Conservation (phyloP, 2,329 filamentous ascomycete species). For the Scortechinia acanthostroma region DNA sequence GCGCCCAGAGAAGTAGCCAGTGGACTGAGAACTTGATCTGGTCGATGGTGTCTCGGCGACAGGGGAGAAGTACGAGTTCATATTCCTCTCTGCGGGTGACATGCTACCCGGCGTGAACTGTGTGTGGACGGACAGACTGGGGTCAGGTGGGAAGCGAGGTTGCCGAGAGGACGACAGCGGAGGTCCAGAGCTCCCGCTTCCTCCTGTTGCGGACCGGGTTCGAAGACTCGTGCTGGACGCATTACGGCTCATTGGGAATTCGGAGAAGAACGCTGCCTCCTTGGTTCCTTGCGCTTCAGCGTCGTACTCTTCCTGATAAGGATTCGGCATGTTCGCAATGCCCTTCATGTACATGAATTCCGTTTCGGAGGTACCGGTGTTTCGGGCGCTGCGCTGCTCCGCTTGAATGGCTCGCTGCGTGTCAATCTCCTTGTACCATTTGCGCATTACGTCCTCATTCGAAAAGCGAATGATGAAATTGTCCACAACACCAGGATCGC, state of each 20-base stretch:
- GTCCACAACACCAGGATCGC: slow-evolving; percentile 62
- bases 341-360: slow-evolving; percentile 57
- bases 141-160: slow-evolving; percentile 36
- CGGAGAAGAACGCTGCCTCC: slow-evolving; percentile 16
- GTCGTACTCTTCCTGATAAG: slow-evolving; percentile 39
- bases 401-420: slow-evolving; percentile 41
- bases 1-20: slow-evolving; percentile 34
- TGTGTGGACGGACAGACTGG: slow-evolving; percentile 42
- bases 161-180: slow-evolving; percentile 38
- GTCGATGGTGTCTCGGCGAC: slow-evolving; percentile 49
- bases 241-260: slow-evolving; percentile 47
- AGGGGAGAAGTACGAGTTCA: slow-evolving; percentile 66
- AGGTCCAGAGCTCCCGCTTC: slow-evolving; percentile 27
- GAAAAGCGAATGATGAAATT: slow-evolving; percentile 68
- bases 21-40: slow-evolving; percentile 44
- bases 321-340: slow-evolving; percentile 51
- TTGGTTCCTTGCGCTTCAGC: slow-evolving; percentile 24
- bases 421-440: slow-evolving; percentile 62
- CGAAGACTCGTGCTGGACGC: slow-evolving; percentile 53
- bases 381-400: slow-evolving; percentile 22
- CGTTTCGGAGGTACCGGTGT: slow-evolving; percentile 11
- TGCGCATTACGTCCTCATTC: slow-evolving; percentile 64
- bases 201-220: slow-evolving; percentile 53
- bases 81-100: slow-evolving; percentile 38
- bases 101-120: slow-evolving; percentile 13